phyloP scores from a whole-genome alignment of 73 alveolate genomes.

The Paraurostyla sp. region DNA sequence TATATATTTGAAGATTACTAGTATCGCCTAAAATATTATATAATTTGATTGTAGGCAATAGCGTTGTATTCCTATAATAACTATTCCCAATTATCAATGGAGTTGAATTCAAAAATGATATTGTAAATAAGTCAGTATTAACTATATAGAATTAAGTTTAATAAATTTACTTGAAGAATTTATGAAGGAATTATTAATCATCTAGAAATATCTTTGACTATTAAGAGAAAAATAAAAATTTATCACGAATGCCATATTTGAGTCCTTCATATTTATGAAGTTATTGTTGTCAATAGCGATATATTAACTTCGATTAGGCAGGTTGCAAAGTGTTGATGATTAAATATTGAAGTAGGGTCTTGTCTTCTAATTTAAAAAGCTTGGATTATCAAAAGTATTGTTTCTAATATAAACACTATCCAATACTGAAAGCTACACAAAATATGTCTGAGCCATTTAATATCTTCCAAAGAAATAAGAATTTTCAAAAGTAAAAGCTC shows the following conservation, averaged over 20 bases:
- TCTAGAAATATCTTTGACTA: neutral
- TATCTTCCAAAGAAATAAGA: conserved; percentile 29
- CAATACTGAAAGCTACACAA: neutral
- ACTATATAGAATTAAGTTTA: neutral
- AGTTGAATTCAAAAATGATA: neutral
- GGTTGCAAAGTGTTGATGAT: conserved; percentile 26
- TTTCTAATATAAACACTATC: conserved; percentile 12
- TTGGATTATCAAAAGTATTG: conserved; percentile 29
- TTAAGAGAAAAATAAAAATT: conserved; percentile 5
- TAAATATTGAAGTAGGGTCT: conserved; percentile 29
- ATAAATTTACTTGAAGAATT: conserved; percentile 15
- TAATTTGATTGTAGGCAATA: neutral
- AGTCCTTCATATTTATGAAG: conserved; percentile 21
- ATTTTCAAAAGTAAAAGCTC: neutral
- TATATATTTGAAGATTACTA: neutral
- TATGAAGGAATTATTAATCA: neutral
- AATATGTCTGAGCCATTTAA: conserved; percentile 34
- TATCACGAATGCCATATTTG: neutral
- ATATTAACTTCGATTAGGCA: conserved; percentile 1
- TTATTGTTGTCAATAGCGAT: neutral
- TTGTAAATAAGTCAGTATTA: conserved; percentile 13
- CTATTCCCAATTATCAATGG: neutral
- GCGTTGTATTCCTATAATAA: neutral
- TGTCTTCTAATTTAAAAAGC: conserved; percentile 17
- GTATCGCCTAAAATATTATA: neutral